A percentile compares a stretch with the other conserved stretches of the same genome.
These are phyloP conservation scores for Halophytophthora polymorphica DNA, from an alignment of 352 stramenopile genomes.

Conservation along the genomic window DNA sequence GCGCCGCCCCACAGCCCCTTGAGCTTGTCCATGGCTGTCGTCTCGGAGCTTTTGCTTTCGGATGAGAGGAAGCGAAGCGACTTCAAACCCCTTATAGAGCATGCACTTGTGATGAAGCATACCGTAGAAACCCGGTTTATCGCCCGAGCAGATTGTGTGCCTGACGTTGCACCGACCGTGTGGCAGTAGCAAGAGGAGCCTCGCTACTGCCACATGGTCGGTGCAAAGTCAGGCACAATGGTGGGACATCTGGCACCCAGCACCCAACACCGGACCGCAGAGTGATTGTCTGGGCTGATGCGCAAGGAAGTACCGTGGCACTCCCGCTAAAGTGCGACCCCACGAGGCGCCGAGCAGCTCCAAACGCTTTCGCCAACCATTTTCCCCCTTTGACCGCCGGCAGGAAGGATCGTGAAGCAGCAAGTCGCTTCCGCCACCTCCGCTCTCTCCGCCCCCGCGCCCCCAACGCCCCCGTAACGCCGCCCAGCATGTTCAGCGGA, in stretches of 20 bases:
- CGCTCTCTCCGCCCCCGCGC: not conserved
- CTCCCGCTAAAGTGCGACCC: not conserved
- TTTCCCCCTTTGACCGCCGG: conserved; percentile 12
- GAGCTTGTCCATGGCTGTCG: conserved; percentile 28
- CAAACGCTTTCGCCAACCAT: conserved; percentile 5
- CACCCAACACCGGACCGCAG: too few relatives aligned
- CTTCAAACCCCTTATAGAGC: conserved; percentile 12
- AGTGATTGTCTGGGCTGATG: too few relatives aligned
- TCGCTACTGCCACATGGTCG: too few relatives aligned
- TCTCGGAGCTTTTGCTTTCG: conserved; percentile 1
- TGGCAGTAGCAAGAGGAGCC: too few relatives aligned
- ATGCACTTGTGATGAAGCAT: not conserved
- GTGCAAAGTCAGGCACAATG: too few relatives aligned
- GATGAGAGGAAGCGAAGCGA: conserved; percentile 13
- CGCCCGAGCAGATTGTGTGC: too few relatives aligned
- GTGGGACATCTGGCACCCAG: too few relatives aligned
- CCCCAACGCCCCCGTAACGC: not conserved
- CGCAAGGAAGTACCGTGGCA: too few relatives aligned
- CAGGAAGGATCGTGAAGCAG: conserved; percentile 9
- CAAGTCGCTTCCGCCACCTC: not conserved
- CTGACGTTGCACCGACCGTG: too few relatives aligned
- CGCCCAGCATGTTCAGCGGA: conserved; percentile 57
- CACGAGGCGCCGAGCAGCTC: too few relatives aligned
- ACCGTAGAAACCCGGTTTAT: too few relatives aligned
- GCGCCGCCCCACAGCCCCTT: conserved; percentile 13